phyloP scores from a whole-genome alignment of 1,284 basidiomycete genomes.

The Fomitopsis pinicola region DNA sequence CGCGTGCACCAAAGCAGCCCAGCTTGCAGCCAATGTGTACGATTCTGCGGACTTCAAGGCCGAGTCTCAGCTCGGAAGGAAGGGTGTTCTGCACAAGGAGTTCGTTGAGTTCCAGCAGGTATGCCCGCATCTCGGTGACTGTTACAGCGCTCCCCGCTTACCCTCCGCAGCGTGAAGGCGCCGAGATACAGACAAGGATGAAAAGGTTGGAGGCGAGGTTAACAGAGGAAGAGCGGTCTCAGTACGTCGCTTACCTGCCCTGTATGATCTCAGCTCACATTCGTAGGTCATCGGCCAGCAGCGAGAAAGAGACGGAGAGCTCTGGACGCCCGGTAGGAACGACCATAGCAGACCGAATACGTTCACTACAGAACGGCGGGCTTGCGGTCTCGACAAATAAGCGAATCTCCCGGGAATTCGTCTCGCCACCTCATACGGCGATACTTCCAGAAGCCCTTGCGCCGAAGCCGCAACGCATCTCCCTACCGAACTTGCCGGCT shows the following conservation, averaged over 20 bases:
- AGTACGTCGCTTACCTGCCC: conserved; percentile 30
- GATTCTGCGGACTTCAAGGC: conserved; percentile 53
- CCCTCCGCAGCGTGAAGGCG: conserved; percentile 41
- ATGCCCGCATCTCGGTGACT: conserved; percentile 18
- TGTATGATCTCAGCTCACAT: background rate
- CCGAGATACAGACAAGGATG: conserved; percentile 43
- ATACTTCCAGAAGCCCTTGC: conserved; percentile 6
- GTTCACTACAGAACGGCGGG: conserved; percentile 64
- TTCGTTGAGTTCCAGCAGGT: conserved; percentile 59
- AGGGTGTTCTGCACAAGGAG: conserved; percentile 50
- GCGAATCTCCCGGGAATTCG: conserved; percentile 45
- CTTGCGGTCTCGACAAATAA: conserved; percentile 47
- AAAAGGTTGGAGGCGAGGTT: conserved; percentile 55
- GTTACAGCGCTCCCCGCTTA: conserved; percentile 3
- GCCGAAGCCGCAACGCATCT: conserved; percentile 17
- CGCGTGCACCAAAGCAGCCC: conserved; percentile 56
- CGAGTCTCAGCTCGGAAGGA: conserved; percentile 39
- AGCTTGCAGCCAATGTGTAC: conserved; percentile 51
- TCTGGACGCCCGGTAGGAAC: conserved; percentile 38
- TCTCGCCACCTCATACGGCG: conserved; percentile 15
- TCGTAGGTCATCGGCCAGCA: conserved; percentile 7
- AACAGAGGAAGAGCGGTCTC: conserved; percentile 46
- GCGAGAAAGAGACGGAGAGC: conserved; percentile 22
- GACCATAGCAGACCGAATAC: conserved; percentile 69
- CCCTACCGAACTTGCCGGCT: conserved; percentile 24